Evolutionary conservation across 179 eudicot genomes (phyloP), one percentile per base, ranked within the genome.

Genomic region (Pouteria campechiana): DNA sequence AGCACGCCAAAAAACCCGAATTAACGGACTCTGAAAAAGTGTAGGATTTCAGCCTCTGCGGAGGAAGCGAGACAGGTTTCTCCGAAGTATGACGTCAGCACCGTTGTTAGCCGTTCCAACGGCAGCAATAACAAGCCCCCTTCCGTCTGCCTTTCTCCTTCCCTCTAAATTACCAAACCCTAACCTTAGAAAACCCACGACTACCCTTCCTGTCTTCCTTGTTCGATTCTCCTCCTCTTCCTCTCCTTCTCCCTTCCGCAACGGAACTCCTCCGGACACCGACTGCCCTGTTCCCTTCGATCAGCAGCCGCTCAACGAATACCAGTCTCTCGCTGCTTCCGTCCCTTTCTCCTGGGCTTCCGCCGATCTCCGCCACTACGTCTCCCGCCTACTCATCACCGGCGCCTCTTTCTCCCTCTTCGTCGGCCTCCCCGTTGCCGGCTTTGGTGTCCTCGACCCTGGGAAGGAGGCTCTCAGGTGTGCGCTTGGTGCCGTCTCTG

Each of bases 241-340:
- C 4, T 12, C 55, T 10, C 48, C 68, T 3, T 45, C 53, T 32
- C 50, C 44, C 49, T 64, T 59, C 37, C 51, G 59, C 52, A 64
- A 41, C 15, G 55, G 41, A 48, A 51, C 58, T 44, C 63, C 79
- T 11, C 48, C 68, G 15, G 73, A 67, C 38, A 64, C 78, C 6
- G 75, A 64, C 10, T 88, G 94, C 59, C 95, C 95, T 3, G 95
- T 88, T 4, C 97, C 97, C 5, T 49, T 46, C 4, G 86, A 78
- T 13, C 97, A 89, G 41, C 97, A 78, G 40, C 97, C 97, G 44
- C 52, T 89, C 2, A 85, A 65, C 56, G 97, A 89, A 55, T 89
- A 74, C 81, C 82, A 76, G 46, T 46, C 59, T 20, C 62, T 89
- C 11, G 73, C 95, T 30, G 48, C 52, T 1, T 89, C 95, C 24